phyloP scores from a whole-genome alignment of 441 rosid species.

The Metrosideros polymorpha region DNA sequence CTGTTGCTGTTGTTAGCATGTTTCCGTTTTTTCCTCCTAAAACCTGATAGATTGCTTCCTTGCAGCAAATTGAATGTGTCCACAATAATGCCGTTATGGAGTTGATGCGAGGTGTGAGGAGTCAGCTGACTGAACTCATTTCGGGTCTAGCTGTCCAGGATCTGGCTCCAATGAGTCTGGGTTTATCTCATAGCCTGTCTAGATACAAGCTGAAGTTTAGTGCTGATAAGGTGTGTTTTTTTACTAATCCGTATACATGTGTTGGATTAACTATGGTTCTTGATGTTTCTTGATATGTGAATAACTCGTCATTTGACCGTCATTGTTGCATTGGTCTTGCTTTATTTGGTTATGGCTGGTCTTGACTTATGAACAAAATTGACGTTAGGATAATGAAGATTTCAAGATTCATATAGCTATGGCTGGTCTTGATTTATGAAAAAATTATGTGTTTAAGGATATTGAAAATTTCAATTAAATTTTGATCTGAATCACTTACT shows the following conservation, averaged over 20 bases:
- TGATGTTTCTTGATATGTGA: neutral
- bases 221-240: conserved; percentile 69
- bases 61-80: conserved; percentile 86
- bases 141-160: conserved; percentile 76
- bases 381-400: neutral
- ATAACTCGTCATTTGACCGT: rapidly evolving
- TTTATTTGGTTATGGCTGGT: neutral
- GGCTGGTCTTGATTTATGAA: neutral
- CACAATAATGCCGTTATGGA: conserved; percentile 92
- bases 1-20: neutral
- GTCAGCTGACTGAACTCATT: conserved; percentile 81
- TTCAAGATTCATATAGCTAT: neutral
- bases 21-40: neutral
- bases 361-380: neutral
- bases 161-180: conserved; percentile 93
- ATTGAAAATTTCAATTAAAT: neutral
- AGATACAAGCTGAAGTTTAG: conserved; percentile 88
- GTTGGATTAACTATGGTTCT: neutral
- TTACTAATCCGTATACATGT: neutral
- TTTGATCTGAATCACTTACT: neutral
- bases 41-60: neutral
- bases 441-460: neutral
- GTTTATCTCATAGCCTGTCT: conserved; percentile 86
- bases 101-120: conserved; percentile 81
- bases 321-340: neutral